phyloP scores from a whole-genome alignment of 352 stramenopile species.

The Phytophthora cryptogea region DNA sequence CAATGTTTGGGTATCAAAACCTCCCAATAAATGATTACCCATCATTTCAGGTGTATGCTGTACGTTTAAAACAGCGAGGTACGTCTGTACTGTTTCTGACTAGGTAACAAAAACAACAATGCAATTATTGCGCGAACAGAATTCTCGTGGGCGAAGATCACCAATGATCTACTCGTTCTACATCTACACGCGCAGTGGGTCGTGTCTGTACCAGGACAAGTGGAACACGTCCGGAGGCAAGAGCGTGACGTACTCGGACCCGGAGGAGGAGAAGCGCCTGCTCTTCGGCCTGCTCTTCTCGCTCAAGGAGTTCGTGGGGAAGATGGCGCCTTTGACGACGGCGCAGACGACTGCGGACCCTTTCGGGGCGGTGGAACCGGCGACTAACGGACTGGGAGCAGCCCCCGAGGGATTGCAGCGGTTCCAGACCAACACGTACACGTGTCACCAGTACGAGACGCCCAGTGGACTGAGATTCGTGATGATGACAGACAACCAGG shows the following conservation, averaged over 20 bases:
- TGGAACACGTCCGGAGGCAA: conserved; percentile 75
- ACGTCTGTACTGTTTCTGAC: no score
- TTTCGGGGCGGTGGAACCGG: conserved; percentile 18
- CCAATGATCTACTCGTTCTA: conserved; percentile 91
- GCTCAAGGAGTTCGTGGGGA: conserved; percentile 89
- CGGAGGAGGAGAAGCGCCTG: conserved; percentile 90
- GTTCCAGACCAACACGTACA: conserved; percentile 90
- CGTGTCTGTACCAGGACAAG: conserved; percentile 92
- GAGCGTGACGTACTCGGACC: conserved; percentile 75
- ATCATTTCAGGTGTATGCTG: no score
- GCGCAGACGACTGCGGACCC: conserved; percentile 21
- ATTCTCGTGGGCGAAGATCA: background rate
- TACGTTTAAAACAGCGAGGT: no score
- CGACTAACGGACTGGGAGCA: conserved; percentile 16
- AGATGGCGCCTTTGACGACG: conserved; percentile 58
- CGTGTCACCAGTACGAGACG: conserved; percentile 92
- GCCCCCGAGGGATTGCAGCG: conserved; percentile 65
- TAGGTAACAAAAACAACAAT: background rate
- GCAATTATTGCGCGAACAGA: background rate
- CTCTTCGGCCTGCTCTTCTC: conserved; percentile 93
- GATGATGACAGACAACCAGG: conserved; percentile 90
- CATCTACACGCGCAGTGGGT: conserved; percentile 90
- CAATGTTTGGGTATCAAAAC: no score
- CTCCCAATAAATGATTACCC: no score
- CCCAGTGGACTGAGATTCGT: conserved; percentile 89